These are phyloP conservation scores for Pyricularia sp. DNA, from an alignment of 2,329 filamentous ascomycete genomes.

Conservation along the genomic window DNA sequence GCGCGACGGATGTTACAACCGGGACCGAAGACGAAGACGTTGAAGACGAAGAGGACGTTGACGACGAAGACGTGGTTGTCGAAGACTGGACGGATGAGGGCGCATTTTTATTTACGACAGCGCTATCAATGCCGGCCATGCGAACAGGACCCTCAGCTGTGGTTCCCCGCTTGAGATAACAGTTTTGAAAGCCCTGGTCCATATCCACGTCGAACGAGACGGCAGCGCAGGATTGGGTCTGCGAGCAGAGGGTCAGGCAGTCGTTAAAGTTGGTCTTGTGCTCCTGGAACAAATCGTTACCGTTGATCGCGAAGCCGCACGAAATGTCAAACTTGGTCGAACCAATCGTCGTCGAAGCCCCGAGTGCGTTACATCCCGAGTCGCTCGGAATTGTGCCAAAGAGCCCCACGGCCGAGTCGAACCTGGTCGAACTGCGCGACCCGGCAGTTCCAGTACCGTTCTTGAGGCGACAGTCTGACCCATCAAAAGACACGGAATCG, in stretches of 20 bases:
- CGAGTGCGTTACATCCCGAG: conserved; percentile 15
- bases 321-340: conserved; percentile 11
- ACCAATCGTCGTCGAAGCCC: conserved; percentile 7
- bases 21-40: conserved; percentile 18
- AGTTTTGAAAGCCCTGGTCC: conserved; percentile 18
- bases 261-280: conserved; percentile 16
- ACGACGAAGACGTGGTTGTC: not conserved
- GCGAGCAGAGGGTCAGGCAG: conserved; percentile 15
- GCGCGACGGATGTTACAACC: conserved; percentile 10
- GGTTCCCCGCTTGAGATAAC: conserved; percentile 15
- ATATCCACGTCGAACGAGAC: conserved; percentile 15
- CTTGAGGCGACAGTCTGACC: conserved; percentile 15
- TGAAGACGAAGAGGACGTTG: not conserved
- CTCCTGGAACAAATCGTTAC: conserved; percentile 16
- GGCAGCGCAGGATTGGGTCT: conserved; percentile 13
- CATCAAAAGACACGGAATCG: conserved; percentile 14
- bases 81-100: not conserved
- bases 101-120: conserved; percentile 5
- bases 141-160: not conserved
- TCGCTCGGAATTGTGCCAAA: conserved; percentile 11
- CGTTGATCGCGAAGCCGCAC: conserved; percentile 15
- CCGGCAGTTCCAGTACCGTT: conserved; percentile 8
- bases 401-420: conserved; percentile 14
- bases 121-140: conserved; percentile 6
- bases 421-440: conserved; percentile 8